A percentile compares a stretch with the other conserved stretches of the same genome.
Conservation (phyloP, 225 moss, liverwort and hornwort genomes). For the Antitrichia curtipendula region DNA sequence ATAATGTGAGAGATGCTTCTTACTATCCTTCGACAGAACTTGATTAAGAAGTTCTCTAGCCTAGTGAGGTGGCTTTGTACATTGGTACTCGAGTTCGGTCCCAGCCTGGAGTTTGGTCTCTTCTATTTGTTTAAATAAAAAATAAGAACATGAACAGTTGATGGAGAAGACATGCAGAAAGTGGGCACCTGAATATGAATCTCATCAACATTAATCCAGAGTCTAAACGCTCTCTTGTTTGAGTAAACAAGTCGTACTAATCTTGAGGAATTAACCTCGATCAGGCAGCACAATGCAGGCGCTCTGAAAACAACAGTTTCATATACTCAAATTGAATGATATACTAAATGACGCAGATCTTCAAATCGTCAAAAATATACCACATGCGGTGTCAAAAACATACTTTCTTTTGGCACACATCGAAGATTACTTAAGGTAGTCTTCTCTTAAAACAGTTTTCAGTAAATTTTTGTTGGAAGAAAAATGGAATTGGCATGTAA, state of each 20-base stretch:
- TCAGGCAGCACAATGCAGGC: not conserved
- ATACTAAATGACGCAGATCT: not conserved
- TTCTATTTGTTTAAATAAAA: not conserved
- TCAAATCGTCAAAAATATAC: not conserved
- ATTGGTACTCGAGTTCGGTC: not conserved
- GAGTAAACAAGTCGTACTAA: not conserved
- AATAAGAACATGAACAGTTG: not conserved
- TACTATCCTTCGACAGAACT: not conserved
- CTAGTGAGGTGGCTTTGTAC: not conserved
- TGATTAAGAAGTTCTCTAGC: not conserved
- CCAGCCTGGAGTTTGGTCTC: not conserved
- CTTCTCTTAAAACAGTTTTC: no score
- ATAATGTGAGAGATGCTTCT: not conserved
- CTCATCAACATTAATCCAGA: constrained; percentile 10
- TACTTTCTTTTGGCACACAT: not conserved
- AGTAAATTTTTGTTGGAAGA: no score
- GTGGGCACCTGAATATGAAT: not conserved
- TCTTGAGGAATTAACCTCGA: not conserved
- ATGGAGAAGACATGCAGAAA: not conserved
- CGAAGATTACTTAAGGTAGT: no score
- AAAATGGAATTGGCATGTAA: no score
- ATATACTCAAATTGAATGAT: not conserved
- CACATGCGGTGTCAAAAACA: not conserved
- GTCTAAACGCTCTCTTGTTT: not conserved
- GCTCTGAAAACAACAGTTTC: not conserved